These are phyloP conservation scores for Chalaropsis thielavioides DNA, from an alignment of 2,329 filamentous ascomycete species.

Conservation along the genomic window DNA sequence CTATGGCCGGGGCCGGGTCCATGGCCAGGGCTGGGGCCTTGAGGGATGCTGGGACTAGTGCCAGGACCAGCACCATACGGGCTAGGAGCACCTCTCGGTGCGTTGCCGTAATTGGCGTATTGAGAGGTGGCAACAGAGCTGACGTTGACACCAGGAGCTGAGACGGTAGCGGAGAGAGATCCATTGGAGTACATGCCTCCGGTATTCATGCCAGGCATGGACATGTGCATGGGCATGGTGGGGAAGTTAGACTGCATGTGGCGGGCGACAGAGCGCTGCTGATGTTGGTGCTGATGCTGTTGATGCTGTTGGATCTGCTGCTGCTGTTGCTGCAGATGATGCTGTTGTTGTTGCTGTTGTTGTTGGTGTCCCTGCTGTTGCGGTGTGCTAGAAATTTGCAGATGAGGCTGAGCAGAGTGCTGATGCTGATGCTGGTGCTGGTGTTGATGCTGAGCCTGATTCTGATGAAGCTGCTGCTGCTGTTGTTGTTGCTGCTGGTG, in stretches of 20 bases:
- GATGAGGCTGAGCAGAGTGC: not conserved
- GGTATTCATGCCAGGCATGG: not conserved
- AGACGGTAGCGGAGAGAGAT: not conserved
- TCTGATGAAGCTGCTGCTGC: constrained; percentile 18
- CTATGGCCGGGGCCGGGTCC: not conserved
- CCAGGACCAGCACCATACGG: constrained; percentile 11
- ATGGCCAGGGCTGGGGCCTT: not conserved
- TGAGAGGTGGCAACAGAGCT: not conserved
- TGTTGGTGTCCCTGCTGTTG: constrained; percentile 26
- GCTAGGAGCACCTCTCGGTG: constrained; percentile 9
- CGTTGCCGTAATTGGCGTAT: constrained; percentile 12
- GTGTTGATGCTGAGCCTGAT: not conserved
- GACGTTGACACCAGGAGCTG: not conserved
- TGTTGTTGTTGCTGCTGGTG: constrained; percentile 16
- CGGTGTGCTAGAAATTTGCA: constrained; percentile 14
- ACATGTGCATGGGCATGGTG: not conserved
- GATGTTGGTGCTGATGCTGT: constrained; percentile 6
- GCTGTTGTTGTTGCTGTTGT: constrained; percentile 17
- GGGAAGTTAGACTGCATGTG: constrained; percentile 1
- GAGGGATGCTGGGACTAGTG: not conserved
- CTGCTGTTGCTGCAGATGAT: constrained; percentile 19
- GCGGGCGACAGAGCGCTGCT: constrained; percentile 1
- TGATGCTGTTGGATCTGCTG: constrained; percentile 14
- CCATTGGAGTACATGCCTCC: not conserved
- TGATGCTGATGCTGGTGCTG: constrained; percentile 1